These are phyloP conservation scores for Globisporangium heterothallicum DNA, from an alignment of 352 stramenopile species.

Conservation along the genomic window DNA sequence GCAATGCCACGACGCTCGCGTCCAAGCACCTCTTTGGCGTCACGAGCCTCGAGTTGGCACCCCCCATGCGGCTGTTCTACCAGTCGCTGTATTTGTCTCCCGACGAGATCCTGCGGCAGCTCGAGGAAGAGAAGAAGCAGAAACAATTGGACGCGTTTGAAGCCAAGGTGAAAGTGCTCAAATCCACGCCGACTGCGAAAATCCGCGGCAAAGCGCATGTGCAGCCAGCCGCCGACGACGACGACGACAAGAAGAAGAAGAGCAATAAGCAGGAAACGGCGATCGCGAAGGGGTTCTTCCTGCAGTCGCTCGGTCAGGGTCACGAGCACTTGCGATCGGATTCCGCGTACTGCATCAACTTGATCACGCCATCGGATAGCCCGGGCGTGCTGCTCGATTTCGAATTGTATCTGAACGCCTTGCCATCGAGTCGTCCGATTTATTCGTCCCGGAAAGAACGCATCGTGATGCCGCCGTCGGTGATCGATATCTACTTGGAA, in stretches of 20 bases:
- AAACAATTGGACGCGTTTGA: slow-evolving; percentile 24
- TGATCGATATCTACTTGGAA: slow-evolving; percentile 79
- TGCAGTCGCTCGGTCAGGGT: slow-evolving; percentile 65
- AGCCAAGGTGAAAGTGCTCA: slow-evolving; percentile 8
- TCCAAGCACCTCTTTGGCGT: slow-evolving; percentile 30
- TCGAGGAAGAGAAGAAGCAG: slow-evolving; percentile 35
- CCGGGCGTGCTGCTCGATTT: slow-evolving; percentile 59
- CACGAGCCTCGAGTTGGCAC: slow-evolving; percentile 43
- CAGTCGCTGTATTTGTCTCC: slow-evolving; percentile 74
- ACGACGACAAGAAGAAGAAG: slow-evolving; percentile 15
- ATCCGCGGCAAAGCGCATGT: slow-evolving; percentile 12
- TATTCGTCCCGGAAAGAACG: slow-evolving; percentile 30
- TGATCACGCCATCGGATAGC: slow-evolving; percentile 56
- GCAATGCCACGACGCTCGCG: slow-evolving; percentile 45
- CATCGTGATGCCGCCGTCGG: slow-evolving; percentile 53
- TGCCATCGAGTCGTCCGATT: slow-evolving; percentile 62
- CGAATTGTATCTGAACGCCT: slow-evolving; percentile 62
- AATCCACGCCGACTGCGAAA: slow-evolving; percentile 15
- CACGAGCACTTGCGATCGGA: slow-evolving; percentile 56
- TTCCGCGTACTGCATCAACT: slow-evolving; percentile 73
- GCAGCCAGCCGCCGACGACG: not conserved
- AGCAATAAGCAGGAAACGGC: slow-evolving; percentile 19
- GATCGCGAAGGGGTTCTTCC: slow-evolving; percentile 55
- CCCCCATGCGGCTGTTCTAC: slow-evolving; percentile 69
- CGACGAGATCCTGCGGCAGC: slow-evolving; percentile 37